Percentiles rank a stretch among this genome's conserved stretches.
These are phyloP conservation scores for Ceratobasidium sp. DNA, from an alignment of 1,284 basidiomycete species.

Conservation along the genomic window DNA sequence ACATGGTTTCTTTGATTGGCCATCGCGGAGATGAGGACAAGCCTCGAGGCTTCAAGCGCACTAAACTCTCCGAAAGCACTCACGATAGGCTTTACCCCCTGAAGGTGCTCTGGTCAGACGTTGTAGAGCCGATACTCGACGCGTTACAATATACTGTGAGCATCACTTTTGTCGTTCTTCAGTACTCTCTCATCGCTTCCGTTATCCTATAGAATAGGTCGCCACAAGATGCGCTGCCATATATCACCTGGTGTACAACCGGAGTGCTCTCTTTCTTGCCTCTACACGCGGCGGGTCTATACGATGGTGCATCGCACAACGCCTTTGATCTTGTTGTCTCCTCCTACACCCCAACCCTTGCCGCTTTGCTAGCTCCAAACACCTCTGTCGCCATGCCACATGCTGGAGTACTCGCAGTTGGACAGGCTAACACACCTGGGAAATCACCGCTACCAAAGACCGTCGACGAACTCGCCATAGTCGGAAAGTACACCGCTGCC, in stretches of 20 bases:
- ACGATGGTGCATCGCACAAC: neutral
- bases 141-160: too few relatives aligned
- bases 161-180: too few relatives aligned
- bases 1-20: too few relatives aligned
- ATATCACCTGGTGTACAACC: slow-evolving; percentile 26
- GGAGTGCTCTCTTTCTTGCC: slow-evolving; percentile 20
- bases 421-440: neutral
- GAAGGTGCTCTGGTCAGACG: too few relatives aligned
- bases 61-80: too few relatives aligned
- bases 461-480: neutral
- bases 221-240: neutral
- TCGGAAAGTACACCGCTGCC: neutral
- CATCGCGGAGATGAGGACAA: too few relatives aligned
- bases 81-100: too few relatives aligned
- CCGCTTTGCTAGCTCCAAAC: neutral
- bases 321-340: neutral
- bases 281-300: slow-evolving; percentile 8
- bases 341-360: slow-evolving; percentile 9
- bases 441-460: neutral
- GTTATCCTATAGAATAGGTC: neutral
- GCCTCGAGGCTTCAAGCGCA: too few relatives aligned
- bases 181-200: too few relatives aligned
- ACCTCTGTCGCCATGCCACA: too few relatives aligned
- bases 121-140: too few relatives aligned
- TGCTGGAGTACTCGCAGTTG: slow-evolving; percentile 1